Percentiles rank a stretch among this genome's conserved stretches.
These are phyloP conservation scores for Chlamydomonas schloesseri DNA, from an alignment of 139 green algal genomes.

Conservation along the genomic window DNA sequence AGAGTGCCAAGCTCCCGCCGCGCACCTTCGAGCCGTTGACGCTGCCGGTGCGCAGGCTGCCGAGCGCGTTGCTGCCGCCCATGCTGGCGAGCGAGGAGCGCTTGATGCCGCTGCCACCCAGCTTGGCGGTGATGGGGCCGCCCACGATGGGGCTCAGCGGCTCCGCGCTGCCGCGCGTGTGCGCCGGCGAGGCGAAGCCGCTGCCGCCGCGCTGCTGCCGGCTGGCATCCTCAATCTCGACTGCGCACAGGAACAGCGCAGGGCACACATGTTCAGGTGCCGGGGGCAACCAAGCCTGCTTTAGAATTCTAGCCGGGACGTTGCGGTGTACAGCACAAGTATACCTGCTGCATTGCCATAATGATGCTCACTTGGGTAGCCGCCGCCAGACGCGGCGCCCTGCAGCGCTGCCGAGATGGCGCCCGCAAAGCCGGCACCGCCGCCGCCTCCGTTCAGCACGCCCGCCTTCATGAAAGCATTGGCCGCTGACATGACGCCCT, in stretches of 20 bases:
- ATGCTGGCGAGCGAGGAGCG: slow-evolving; percentile 11
- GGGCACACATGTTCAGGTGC: too few species aligned
- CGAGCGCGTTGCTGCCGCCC: not conserved
- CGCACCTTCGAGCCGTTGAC: not conserved
- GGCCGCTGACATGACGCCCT: not conserved
- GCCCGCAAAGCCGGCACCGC: not conserved
- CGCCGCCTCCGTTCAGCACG: not conserved
- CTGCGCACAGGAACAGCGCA: not conserved
- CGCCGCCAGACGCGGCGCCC: too few species aligned
- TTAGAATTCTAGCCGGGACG: too few species aligned
- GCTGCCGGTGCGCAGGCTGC: not conserved
- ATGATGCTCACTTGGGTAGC: too few species aligned
- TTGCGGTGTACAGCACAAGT: too few species aligned
- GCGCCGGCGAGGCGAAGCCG: slow-evolving; percentile 10
- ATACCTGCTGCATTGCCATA: not conserved
- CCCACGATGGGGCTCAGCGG: slow-evolving; percentile 31
- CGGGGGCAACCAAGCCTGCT: too few species aligned
- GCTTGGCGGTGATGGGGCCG: slow-evolving; percentile 40
- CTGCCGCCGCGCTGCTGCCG: too few species aligned
- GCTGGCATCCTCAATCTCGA: slow-evolving; percentile 23
- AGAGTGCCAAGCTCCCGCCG: too few species aligned
- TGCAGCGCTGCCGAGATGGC: not conserved
- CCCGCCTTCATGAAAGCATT: slow-evolving; percentile 25
- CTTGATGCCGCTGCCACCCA: slow-evolving; percentile 17
- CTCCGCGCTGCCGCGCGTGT: not conserved